A percentile compares a stretch with the other conserved stretches of the same genome.
These are phyloP conservation scores for Arachis hypogaea DNA, from an alignment of 306 rosid genomes.

Conservation along the genomic window DNA sequence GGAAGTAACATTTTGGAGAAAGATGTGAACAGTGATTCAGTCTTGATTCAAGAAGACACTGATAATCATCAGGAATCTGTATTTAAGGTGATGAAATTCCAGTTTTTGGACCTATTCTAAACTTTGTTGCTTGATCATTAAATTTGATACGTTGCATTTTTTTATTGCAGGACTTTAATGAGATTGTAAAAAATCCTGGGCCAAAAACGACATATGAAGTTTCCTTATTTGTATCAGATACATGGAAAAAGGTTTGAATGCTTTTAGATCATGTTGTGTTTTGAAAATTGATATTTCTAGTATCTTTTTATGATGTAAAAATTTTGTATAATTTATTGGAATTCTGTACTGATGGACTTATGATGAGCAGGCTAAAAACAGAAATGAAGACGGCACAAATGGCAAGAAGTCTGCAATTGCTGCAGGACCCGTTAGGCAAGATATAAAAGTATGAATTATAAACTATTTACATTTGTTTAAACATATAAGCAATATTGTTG, in stretches of 20 bases:
- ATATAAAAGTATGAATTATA: constrained; percentile 51
- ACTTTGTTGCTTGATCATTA: constrained; percentile 32
- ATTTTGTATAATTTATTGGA: not conserved
- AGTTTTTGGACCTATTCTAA: constrained; percentile 1
- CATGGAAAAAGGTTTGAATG: constrained; percentile 75
- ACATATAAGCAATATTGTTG: constrained; percentile 1
- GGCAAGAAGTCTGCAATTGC: constrained; percentile 45
- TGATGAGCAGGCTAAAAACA: constrained; percentile 61
- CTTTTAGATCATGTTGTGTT: not conserved
- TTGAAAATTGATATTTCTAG: not conserved
- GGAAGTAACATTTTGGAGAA: constrained; percentile 42
- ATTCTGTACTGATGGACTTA: constrained; percentile 17
- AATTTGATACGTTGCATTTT: constrained; percentile 42
- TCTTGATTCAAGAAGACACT: constrained; percentile 46
- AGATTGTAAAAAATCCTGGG: constrained; percentile 66
- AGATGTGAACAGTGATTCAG: constrained; percentile 42
- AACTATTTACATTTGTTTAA: constrained; percentile 2
- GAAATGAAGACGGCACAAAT: constrained; percentile 41
- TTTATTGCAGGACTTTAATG: constrained; percentile 62
- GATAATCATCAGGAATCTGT: constrained; percentile 54
- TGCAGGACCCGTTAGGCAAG: constrained; percentile 43
- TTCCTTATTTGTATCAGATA: constrained; percentile 72
- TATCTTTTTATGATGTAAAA: constrained; percentile 1
- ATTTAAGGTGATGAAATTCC: constrained; percentile 61
- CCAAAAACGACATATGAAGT: constrained; percentile 82